A percentile compares a stretch with the other conserved stretches of the same genome.
Evolutionary conservation across 1,284 basidiomycete species (phyloP).

Genomic region (Fomitopsis schrenkii): DNA sequence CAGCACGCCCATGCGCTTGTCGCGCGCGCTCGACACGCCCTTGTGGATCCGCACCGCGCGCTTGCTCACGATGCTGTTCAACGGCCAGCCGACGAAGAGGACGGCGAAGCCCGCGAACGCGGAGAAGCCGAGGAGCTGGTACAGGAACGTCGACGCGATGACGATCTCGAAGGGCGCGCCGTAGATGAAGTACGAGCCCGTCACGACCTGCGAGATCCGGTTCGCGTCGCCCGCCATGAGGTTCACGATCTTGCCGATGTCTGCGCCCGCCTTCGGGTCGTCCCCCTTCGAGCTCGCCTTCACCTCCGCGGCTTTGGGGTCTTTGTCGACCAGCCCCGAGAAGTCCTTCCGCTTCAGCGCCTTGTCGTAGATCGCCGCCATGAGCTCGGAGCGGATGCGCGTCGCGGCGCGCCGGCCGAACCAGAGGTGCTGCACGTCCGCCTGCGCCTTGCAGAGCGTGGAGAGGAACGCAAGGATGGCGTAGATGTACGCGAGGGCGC

Average conservation of each 20-base stretch:
- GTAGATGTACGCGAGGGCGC: constrained; percentile 66
- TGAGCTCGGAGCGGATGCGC: constrained; percentile 69
- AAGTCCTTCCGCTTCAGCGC: constrained; percentile 83
- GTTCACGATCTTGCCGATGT: constrained; percentile 76
- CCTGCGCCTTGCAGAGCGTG: constrained; percentile 57
- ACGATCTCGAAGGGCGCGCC: constrained; percentile 79
- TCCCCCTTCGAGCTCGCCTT: constrained; percentile 39
- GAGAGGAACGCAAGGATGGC: constrained; percentile 64
- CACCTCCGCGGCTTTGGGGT: constrained; percentile 30
- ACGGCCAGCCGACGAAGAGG: constrained; percentile 69
- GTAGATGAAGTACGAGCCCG: constrained; percentile 61
- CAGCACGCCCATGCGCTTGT: constrained; percentile 82
- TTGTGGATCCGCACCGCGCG: constrained; percentile 71
- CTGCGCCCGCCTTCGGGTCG: constrained; percentile 64
- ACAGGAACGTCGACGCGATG: constrained; percentile 75
- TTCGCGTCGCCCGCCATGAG: constrained; percentile 73
- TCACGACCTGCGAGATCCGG: constrained; percentile 45
- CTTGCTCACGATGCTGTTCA: constrained; percentile 63
- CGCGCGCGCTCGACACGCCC: constrained; percentile 67
- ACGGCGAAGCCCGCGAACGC: constrained; percentile 85
- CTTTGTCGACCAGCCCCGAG: constrained; percentile 65
- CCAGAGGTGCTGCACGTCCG: constrained; percentile 79
- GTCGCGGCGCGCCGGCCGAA: constrained; percentile 68
- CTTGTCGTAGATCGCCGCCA: constrained; percentile 87
- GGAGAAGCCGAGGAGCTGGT: constrained; percentile 80